Conservation (phyloP, 208 protist genomes). For the Herpetomonas samuelpessoai region DNA sequence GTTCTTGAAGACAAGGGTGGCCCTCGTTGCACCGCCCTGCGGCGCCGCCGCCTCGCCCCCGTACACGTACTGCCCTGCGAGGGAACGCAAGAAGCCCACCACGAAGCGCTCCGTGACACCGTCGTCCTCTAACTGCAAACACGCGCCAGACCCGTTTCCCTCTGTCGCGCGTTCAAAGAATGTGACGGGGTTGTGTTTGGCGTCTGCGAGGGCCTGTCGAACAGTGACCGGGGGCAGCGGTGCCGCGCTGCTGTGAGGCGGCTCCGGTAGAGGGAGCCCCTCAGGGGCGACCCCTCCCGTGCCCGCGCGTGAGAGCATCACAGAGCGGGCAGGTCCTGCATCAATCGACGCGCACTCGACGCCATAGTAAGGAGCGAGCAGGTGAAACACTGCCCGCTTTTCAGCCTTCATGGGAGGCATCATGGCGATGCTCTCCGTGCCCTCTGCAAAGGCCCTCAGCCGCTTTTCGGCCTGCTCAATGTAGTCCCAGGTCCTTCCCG, state of each 20-base stretch:
- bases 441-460: slow-evolving; percentile 33
- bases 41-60: not conserved
- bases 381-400: slow-evolving; percentile 56
- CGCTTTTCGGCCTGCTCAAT: slow-evolving; percentile 41
- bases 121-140: not conserved
- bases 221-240: not conserved
- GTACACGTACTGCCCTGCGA: not conserved
- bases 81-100: not conserved
- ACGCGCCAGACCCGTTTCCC: not conserved
- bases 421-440: slow-evolving; percentile 20
- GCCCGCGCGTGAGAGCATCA: slow-evolving; percentile 38
- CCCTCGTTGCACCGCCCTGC: not conserved
- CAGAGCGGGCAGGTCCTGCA: slow-evolving; percentile 43
- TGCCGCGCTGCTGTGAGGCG: not conserved
- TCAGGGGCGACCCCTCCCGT: no score
- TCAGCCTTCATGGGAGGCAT: slow-evolving; percentile 37
- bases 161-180: slow-evolving; percentile 1
- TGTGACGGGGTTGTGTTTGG: not conserved
- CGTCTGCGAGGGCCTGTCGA: not conserved
- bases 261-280: not conserved
- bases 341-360: slow-evolving; percentile 52
- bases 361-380: slow-evolving; percentile 56
- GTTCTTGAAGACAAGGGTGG: not conserved
- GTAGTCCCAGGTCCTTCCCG: slow-evolving; percentile 7
- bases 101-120: not conserved